These are phyloP conservation scores for Gracilaria domingensis DNA, from an alignment of 23 red algal genomes.

Conservation along the genomic window DNA sequence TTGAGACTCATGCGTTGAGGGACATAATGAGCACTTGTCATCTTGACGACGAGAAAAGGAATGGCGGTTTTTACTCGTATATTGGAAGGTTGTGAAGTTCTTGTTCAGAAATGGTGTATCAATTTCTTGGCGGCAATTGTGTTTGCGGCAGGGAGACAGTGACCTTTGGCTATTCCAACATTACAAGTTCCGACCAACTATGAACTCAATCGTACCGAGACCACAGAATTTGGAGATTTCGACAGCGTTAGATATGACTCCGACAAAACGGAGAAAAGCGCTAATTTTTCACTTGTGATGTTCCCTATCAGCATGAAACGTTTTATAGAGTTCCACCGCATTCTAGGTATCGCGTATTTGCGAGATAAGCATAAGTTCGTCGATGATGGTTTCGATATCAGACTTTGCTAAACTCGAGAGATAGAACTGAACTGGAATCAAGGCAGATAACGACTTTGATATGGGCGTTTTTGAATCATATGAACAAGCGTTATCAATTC, in stretches of 20 bases:
- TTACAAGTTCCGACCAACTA: neutral
- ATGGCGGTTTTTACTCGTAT: neutral
- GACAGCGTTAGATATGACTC: neutral
- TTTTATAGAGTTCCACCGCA: neutral
- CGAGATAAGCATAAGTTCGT: neutral
- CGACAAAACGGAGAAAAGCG: neutral
- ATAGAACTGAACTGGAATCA: neutral
- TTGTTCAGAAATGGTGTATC: slow-evolving; percentile 25
- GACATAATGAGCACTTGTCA: neutral
- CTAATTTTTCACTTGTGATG: neutral
- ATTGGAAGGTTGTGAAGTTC: neutral
- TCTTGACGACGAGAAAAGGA: neutral
- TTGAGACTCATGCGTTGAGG: neutral
- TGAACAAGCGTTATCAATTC: neutral
- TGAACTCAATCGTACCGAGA: neutral
- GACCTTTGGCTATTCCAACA: neutral
- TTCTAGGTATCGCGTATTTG: neutral
- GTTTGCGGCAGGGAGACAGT: slow-evolving; percentile 10
- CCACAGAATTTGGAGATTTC: too few species aligned
- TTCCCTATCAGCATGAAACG: neutral
- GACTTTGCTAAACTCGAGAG: neutral
- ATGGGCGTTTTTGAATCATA: neutral
- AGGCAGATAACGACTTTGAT: neutral
- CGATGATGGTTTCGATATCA: neutral
- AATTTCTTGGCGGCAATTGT: slow-evolving; percentile 16